These are phyloP conservation scores for Cladorrhinum sp. DNA, from an alignment of 2,329 filamentous ascomycete species.

Conservation along the genomic window DNA sequence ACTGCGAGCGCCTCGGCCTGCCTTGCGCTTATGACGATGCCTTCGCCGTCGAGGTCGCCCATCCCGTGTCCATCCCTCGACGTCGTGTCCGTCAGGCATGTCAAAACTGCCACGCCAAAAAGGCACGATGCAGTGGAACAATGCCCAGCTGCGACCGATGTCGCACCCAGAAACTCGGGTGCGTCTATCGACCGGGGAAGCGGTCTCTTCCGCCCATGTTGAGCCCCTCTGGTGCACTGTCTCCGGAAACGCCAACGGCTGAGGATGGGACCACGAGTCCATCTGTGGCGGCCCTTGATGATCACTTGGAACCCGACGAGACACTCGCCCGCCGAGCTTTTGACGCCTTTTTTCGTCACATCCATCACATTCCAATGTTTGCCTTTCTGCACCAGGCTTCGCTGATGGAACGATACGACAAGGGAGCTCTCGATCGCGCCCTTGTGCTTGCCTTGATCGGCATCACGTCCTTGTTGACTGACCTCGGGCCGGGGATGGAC, in stretches of 20 bases:
- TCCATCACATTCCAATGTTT: constrained; percentile 58
- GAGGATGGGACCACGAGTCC: constrained; percentile 25
- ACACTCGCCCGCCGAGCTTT: constrained; percentile 51
- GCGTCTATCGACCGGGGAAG: constrained; percentile 52
- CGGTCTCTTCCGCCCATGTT: constrained; percentile 29
- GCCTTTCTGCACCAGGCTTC: constrained; percentile 59
- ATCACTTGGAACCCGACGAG: constrained; percentile 43
- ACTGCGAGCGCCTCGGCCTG: constrained; percentile 58
- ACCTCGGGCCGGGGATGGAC: constrained; percentile 50
- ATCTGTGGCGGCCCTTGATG: constrained; percentile 26
- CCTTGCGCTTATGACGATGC: constrained; percentile 55
- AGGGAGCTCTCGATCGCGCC: constrained; percentile 53
- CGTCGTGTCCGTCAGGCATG: constrained; percentile 57
- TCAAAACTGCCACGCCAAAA: constrained; percentile 56
- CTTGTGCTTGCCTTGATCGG: constrained; percentile 54
- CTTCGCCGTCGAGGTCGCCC: constrained; percentile 26
- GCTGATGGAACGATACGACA: constrained; percentile 57
- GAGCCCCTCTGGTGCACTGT: constrained; percentile 2
- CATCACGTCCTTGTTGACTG: constrained; percentile 54
- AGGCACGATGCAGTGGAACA: constrained; percentile 58
- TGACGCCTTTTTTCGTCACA: constrained; percentile 56
- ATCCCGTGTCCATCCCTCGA: constrained; percentile 36
- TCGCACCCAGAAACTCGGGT: constrained; percentile 52
- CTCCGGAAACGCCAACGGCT: constrained; percentile 30
- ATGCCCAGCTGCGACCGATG: constrained; percentile 53